Evolutionary conservation across 1,284 basidiomycete genomes (phyloP).

Genomic region (Pisolithus thermaeus): DNA sequence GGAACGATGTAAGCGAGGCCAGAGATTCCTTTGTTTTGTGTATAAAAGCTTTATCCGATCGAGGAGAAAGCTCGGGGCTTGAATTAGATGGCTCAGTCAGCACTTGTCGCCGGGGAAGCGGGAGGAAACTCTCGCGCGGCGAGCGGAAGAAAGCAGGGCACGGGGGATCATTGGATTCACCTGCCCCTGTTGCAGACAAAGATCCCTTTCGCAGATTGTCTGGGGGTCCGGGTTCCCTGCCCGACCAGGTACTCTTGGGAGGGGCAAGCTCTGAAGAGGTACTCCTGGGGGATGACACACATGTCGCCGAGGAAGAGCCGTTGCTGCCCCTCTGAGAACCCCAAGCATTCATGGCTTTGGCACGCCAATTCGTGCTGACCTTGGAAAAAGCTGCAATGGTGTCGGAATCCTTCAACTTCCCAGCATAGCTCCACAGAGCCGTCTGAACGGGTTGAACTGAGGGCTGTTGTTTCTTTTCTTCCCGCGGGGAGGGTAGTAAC

Average conservation of each 20-base stretch:
- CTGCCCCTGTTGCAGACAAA: constrained; percentile 36
- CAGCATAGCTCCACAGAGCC: constrained; percentile 62
- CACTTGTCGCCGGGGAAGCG: constrained; percentile 27
- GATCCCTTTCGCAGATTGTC: constrained; percentile 34
- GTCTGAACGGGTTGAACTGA: constrained; percentile 15
- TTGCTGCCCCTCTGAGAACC: constrained; percentile 20
- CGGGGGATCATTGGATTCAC: constrained; percentile 45
- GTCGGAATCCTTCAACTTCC: constrained; percentile 67
- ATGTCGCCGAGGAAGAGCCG: constrained; percentile 2
- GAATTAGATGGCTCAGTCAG: constrained; percentile 37
- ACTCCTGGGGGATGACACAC: constrained; percentile 11
- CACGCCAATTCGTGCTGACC: constrained; percentile 68
- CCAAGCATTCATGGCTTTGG: constrained; percentile 50
- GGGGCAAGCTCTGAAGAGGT: constrained; percentile 14
- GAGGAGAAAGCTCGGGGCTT: constrained; percentile 33
- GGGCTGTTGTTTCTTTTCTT: constrained; percentile 1
- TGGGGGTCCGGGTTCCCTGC: background rate
- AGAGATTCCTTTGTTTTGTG: constrained; percentile 35
- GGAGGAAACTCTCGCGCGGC: constrained; percentile 50
- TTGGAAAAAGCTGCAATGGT: constrained; percentile 63
- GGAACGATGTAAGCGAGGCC: constrained; percentile 39
- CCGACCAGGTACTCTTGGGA: constrained; percentile 11
- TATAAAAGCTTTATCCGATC: constrained; percentile 23
- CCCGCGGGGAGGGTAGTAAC: constrained; percentile 26
- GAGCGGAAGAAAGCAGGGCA: constrained; percentile 54